phyloP scores from a whole-genome alignment of 495 filamentous ascomycete genomes.

The Lasiosphaeria ovina region DNA sequence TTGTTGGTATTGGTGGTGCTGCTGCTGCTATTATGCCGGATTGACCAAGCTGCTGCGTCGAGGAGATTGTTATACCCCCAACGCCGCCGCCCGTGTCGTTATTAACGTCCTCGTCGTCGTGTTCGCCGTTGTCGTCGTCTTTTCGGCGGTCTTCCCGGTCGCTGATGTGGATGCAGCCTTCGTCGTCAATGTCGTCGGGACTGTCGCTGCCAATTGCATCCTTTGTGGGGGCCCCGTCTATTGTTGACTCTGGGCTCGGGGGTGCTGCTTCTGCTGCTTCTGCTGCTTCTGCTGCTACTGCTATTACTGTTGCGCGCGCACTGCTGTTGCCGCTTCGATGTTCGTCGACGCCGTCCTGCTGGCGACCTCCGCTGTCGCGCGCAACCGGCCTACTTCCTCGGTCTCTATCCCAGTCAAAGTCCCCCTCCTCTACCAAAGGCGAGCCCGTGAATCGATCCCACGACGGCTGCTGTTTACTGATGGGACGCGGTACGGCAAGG shows the following conservation, averaged over 20 bases:
- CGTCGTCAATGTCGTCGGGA: conserved; percentile 3
- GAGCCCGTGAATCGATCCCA: conserved; percentile 23
- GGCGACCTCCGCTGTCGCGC: not conserved
- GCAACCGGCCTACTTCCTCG: not conserved
- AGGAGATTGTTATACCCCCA: no score
- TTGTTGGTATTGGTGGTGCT: no score
- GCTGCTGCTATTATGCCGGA: no score
- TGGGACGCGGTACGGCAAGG: conserved; percentile 14
- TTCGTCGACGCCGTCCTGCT: not conserved
- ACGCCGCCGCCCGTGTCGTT: no score
- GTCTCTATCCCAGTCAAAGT: conserved; percentile 19
- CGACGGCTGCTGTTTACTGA: conserved; percentile 23
- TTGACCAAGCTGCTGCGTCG: not conserved
- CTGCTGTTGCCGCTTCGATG: no score
- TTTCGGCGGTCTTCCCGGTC: not conserved
- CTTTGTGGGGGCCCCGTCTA: not conserved
- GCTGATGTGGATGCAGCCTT: not conserved
- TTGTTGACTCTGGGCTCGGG: not conserved
- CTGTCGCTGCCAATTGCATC: not conserved
- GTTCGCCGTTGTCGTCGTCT: not conserved
- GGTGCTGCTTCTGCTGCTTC: not conserved
- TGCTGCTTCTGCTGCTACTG: not conserved
- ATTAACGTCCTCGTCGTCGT: not conserved
- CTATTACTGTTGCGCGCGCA: no score
- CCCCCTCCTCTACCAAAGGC: conserved; percentile 29